phyloP scores from a whole-genome alignment of 164 flowering plant genomes.

The Nymphaea colorata region DNA sequence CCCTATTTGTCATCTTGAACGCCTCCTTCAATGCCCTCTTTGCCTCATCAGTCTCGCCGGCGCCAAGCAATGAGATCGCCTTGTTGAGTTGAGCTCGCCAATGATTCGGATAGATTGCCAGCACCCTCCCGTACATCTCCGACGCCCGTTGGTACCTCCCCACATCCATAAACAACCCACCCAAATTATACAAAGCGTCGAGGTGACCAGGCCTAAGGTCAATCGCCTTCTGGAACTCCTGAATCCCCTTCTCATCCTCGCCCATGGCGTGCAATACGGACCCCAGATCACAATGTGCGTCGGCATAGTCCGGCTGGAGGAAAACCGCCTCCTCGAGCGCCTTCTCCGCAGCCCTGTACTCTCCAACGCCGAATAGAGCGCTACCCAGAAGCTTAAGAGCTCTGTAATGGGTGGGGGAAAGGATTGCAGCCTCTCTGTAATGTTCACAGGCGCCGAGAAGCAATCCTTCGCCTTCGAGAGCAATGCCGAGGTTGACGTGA shows the following conservation, averaged over 20 bases:
- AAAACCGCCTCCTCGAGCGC: constrained; percentile 93
- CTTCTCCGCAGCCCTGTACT: constrained; percentile 94
- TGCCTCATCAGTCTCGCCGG: constrained; percentile 90
- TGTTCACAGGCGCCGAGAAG: constrained; percentile 92
- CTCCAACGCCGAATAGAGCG: constrained; percentile 98
- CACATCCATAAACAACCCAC: constrained; percentile 88
- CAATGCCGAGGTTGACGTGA: constrained; percentile 90
- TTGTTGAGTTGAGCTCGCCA: constrained; percentile 97
- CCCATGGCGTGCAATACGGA: constrained; percentile 92
- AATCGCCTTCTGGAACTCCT: constrained; percentile 94
- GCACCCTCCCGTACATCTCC: constrained; percentile 94
- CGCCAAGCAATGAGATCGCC: constrained; percentile 91
- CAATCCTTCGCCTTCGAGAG: constrained; percentile 96
- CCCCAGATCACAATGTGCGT: constrained; percentile 98
- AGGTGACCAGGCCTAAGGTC: constrained; percentile 95
- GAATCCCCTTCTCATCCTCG: constrained; percentile 89
- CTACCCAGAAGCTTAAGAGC: constrained; percentile 97
- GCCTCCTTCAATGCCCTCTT: constrained; percentile 89
- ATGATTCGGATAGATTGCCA: constrained; percentile 83
- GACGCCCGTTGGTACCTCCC: constrained; percentile 97
- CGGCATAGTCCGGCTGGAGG: constrained; percentile 84
- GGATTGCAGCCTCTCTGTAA: constrained; percentile 96
- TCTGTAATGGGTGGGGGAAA: constrained; percentile 87
- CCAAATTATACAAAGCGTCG: constrained; percentile 91
- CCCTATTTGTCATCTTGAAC: constrained; percentile 88